Evolutionary conservation across 1,139 yeast genomes (phyloP).

Genomic region (Taphrina communis): DNA sequence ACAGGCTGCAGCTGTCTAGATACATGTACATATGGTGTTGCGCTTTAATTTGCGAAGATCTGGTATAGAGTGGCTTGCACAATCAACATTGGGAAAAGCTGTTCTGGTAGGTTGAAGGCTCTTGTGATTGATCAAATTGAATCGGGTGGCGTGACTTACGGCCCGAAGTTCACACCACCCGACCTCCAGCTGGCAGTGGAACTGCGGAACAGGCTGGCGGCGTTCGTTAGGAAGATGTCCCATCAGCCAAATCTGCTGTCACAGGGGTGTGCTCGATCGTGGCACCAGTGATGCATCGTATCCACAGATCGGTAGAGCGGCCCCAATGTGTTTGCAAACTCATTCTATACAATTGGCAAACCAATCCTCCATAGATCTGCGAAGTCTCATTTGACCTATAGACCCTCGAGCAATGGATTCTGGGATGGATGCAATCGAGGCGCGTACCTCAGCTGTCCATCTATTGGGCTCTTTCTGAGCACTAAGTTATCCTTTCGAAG

Average conservation of each 20-base stretch:
- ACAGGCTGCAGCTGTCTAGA: too few species aligned
- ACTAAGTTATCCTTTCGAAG: background rate
- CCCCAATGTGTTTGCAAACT: constrained; percentile 4
- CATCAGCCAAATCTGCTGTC: constrained; percentile 7
- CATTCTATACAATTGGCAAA: background rate
- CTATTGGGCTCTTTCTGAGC: background rate
- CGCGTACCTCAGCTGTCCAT: background rate
- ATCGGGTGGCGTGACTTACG: background rate
- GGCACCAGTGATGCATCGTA: constrained; percentile 18
- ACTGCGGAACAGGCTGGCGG: background rate
- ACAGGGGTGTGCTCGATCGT: constrained; percentile 8
- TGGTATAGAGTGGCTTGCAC: too few species aligned
- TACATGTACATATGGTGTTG: too few species aligned
- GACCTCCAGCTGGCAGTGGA: background rate
- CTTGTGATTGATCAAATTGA: background rate
- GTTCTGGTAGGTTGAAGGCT: background rate
- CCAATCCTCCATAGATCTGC: background rate
- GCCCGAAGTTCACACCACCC: background rate
- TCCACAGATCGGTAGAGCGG: constrained; percentile 10
- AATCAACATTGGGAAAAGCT: too few species aligned
- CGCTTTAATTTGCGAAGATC: too few species aligned
- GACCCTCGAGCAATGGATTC: background rate
- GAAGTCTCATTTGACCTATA: background rate
- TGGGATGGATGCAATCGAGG: background rate
- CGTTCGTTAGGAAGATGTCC: constrained; percentile 3